These are phyloP conservation scores for Ophiostoma sp. DNA, from an alignment of 2,329 filamentous ascomycete genomes.

Conservation along the genomic window DNA sequence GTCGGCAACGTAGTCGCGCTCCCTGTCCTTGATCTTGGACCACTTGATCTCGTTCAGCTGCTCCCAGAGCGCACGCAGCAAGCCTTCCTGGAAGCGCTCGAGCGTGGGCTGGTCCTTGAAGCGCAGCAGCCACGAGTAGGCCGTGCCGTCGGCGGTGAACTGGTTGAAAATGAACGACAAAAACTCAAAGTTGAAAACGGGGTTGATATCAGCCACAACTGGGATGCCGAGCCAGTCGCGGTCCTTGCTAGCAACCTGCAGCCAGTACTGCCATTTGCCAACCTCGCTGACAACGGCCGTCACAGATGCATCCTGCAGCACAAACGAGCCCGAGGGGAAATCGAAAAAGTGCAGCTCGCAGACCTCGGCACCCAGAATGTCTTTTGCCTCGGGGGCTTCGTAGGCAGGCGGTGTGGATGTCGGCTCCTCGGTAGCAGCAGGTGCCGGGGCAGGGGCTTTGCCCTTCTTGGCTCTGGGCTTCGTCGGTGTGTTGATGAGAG, in stretches of 20 bases:
- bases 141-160: slow-evolving; percentile 79
- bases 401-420: slow-evolving; percentile 44
- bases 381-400: slow-evolving; percentile 62
- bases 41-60: slow-evolving; percentile 92
- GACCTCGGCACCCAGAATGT: slow-evolving; percentile 66
- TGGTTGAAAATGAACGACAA: slow-evolving; percentile 99
- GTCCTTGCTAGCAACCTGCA: slow-evolving; percentile 72
- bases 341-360: slow-evolving; percentile 94
- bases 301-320: slow-evolving; percentile 69
- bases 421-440: slow-evolving; percentile 19
- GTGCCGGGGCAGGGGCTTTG: background rate
- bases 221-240: slow-evolving; percentile 82
- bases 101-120: slow-evolving; percentile 79
- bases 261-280: slow-evolving; percentile 91
- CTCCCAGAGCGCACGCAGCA: slow-evolving; percentile 96
- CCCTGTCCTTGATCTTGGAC: slow-evolving; percentile 85
- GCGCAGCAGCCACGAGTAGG: slow-evolving; percentile 90
- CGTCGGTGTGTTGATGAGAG: slow-evolving; percentile 29
- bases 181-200: slow-evolving; percentile 98
- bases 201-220: slow-evolving; percentile 86
- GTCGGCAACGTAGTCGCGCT: slow-evolving; percentile 89
- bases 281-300: slow-evolving; percentile 77
- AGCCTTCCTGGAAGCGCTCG: slow-evolving; percentile 83
- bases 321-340: slow-evolving; percentile 78
- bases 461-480: slow-evolving; percentile 25